phyloP scores from a whole-genome alignment of 2,329 filamentous ascomycete genomes.

The Metarhizium brunneum region DNA sequence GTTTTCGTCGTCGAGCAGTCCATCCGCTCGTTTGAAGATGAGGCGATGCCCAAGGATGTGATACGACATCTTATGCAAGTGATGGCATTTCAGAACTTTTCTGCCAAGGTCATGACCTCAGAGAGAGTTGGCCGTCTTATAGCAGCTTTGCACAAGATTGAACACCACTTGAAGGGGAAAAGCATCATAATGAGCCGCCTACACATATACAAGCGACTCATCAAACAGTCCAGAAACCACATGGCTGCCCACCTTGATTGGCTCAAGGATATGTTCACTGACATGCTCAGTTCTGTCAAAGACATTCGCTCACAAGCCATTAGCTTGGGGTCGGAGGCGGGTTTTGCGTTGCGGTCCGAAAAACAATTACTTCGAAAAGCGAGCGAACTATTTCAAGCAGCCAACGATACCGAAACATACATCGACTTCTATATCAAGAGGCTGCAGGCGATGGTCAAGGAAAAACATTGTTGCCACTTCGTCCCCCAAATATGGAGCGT shows the following conservation, averaged over 20 bases:
- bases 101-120: slow-evolving; percentile 61
- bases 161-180: slow-evolving; percentile 67
- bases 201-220: slow-evolving; percentile 66
- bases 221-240: slow-evolving; percentile 58
- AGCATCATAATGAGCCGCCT: slow-evolving; percentile 71
- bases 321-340: slow-evolving; percentile 60
- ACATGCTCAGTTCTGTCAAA: slow-evolving; percentile 68
- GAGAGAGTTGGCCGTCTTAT: slow-evolving; percentile 65
- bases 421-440: slow-evolving; percentile 59
- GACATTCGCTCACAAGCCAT: slow-evolving; percentile 72
- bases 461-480: slow-evolving; percentile 38
- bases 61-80: slow-evolving; percentile 73
- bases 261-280: slow-evolving; percentile 73
- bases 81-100: slow-evolving; percentile 71
- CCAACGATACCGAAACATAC: slow-evolving; percentile 47
- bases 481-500: slow-evolving; percentile 89
- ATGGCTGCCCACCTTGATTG: slow-evolving; percentile 70
- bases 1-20: slow-evolving; percentile 73
- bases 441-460: slow-evolving; percentile 59
- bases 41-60: slow-evolving; percentile 63
- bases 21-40: slow-evolving; percentile 63
- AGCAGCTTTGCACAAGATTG: slow-evolving; percentile 59
- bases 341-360: slow-evolving; percentile 60
- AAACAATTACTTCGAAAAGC: slow-evolving; percentile 57
- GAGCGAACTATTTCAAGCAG: slow-evolving; percentile 50